Conservation (phyloP, 2,329 filamentous ascomycete genomes). For the Onygenales sp. region DNA sequence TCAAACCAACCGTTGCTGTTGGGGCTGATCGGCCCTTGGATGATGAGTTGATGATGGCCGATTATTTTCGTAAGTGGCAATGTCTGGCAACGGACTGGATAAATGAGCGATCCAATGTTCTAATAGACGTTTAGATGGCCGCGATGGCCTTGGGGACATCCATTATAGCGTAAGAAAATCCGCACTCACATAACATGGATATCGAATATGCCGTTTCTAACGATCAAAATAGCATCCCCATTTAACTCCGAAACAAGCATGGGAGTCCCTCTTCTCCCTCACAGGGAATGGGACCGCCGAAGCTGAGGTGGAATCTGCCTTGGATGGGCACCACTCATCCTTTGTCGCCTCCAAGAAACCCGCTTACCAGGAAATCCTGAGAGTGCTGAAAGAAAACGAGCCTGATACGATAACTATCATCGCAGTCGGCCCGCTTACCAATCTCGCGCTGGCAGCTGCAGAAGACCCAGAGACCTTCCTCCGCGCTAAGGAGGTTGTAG, state of each 20-base stretch:
- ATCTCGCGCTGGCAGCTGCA: conserved; percentile 77
- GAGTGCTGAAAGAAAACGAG: conserved; percentile 71
- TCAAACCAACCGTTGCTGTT: conserved; percentile 75
- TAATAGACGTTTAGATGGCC: conserved; percentile 47
- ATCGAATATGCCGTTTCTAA: background rate
- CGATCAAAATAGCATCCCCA: conserved; percentile 51
- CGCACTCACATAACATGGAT: no score
- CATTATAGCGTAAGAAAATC: conserved; percentile 41
- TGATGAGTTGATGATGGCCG: conserved; percentile 68
- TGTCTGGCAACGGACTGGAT: background rate
- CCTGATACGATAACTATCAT: conserved; percentile 80
- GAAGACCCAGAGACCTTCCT: conserved; percentile 86
- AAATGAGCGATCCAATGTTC: background rate
- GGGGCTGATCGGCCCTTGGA: conserved; percentile 79
- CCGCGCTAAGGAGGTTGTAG: conserved; percentile 77
- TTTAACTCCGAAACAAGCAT: conserved; percentile 62
- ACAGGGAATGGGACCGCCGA: conserved; percentile 17
- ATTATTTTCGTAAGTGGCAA: conserved; percentile 68
- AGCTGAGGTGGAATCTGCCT: conserved; percentile 40
- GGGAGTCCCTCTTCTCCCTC: conserved; percentile 51
- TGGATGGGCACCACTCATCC: conserved; percentile 34
- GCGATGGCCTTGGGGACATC: conserved; percentile 67
- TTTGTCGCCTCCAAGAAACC: conserved; percentile 68
- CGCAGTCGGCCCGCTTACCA: conserved; percentile 86
- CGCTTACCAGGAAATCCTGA: conserved; percentile 81